Evolutionary conservation across 768 basidiomycete species (phyloP).

Genomic region (Trametes sanguinea): DNA sequence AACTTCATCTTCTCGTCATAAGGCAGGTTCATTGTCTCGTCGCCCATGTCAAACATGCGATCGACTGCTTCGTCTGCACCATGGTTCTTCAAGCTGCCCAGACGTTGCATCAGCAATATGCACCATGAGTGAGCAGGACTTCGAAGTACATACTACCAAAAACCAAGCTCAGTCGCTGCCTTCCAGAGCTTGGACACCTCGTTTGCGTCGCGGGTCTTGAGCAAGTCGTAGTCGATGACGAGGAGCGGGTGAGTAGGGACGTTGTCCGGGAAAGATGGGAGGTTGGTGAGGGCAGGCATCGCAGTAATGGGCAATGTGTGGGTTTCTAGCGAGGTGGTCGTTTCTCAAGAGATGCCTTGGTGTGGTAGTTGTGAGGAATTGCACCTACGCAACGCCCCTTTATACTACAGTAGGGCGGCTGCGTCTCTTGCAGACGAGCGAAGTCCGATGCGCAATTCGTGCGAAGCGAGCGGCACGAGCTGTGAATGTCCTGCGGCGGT

Average conservation of each 20-base stretch:
- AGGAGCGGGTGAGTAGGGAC: slow-evolving; percentile 47
- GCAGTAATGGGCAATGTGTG: not conserved
- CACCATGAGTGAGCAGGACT: not conserved
- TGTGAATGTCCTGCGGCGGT: too few species aligned
- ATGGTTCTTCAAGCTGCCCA: slow-evolving; percentile 45
- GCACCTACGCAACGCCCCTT: too few species aligned
- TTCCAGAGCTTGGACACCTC: slow-evolving; percentile 49
- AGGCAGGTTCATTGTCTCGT: slow-evolving; percentile 42
- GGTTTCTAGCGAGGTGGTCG: too few species aligned
- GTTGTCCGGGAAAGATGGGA: slow-evolving; percentile 46
- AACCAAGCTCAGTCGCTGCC: slow-evolving; percentile 50
- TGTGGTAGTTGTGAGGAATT: too few species aligned
- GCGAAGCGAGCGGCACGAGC: too few species aligned
- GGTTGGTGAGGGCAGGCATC: slow-evolving; percentile 36
- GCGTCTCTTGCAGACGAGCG: too few species aligned
- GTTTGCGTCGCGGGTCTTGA: slow-evolving; percentile 36
- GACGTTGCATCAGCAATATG: not conserved
- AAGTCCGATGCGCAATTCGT: too few species aligned
- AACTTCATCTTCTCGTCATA: slow-evolving; percentile 45
- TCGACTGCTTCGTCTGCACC: slow-evolving; percentile 39
- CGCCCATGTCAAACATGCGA: slow-evolving; percentile 46
- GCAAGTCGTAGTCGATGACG: slow-evolving; percentile 45
- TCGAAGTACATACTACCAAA: slow-evolving; percentile 51
- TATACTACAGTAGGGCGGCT: too few species aligned
- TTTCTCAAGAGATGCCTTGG: too few species aligned